Conservation (phyloP, 176 grass and related monocot species). For the Dactylis glomerata region DNA sequence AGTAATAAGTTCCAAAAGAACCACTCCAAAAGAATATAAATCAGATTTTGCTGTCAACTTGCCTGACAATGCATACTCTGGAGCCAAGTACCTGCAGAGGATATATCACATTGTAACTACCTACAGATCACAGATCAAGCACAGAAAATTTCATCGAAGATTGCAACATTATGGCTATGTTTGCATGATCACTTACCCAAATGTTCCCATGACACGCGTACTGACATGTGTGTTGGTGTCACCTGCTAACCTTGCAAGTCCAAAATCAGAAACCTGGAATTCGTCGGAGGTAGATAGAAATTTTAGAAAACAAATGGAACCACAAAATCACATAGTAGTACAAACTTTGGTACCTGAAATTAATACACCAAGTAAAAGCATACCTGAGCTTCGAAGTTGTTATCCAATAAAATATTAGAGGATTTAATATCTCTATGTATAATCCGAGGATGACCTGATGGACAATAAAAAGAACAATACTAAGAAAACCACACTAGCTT, state of each 20-base stretch:
- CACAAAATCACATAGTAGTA: background rate
- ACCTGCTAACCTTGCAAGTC: conserved; percentile 88
- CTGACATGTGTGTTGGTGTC: conserved; percentile 89
- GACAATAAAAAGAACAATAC: conserved; percentile 23
- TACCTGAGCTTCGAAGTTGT: conserved; percentile 98
- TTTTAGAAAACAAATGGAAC: background rate
- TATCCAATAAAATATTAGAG: conserved; percentile 97
- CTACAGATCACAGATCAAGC: background rate
- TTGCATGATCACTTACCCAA: conserved; percentile 58
- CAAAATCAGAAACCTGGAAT: conserved; percentile 97
- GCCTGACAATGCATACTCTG: conserved; percentile 90
- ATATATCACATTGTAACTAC: conserved; percentile 14
- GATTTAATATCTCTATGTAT: conserved; percentile 99
- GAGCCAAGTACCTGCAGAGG: conserved; percentile 82
- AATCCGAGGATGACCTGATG: conserved; percentile 91
- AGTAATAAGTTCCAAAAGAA: conserved; percentile 99
- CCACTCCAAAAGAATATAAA: conserved; percentile 98
- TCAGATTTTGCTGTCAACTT: conserved; percentile 97
- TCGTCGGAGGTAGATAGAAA: background rate
- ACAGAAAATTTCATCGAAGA: background rate
- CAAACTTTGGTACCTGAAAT: background rate
- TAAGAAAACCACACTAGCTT: conserved; percentile 37
- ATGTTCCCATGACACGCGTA: conserved; percentile 97
- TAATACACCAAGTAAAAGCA: conserved; percentile 11
- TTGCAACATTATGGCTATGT: background rate